A percentile compares a stretch with the other conserved stretches of the same genome.
phyloP scores from a whole-genome alignment of 1,284 basidiomycete genomes.

The Ceratobasidium theobromae region DNA sequence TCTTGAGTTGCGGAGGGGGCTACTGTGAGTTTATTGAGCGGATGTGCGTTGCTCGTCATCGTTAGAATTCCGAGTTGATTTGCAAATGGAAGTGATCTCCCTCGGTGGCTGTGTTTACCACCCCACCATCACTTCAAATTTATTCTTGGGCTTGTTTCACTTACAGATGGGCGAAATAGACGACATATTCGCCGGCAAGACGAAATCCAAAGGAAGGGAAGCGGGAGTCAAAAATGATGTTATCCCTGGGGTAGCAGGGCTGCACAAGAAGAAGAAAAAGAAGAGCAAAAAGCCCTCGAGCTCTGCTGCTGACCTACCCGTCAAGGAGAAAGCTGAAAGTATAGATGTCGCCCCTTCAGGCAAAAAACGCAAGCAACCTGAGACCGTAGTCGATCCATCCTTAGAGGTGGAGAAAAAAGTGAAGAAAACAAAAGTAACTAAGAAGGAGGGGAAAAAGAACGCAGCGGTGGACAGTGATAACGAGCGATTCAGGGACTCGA shows the following conservation, averaged over 20 bases:
- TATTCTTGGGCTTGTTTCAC: neutral
- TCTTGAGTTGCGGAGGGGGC: neutral
- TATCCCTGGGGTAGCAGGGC: constrained; percentile 40
- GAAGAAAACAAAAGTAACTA: constrained; percentile 41
- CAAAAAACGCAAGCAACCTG: constrained; percentile 52
- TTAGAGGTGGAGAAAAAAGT: constrained; percentile 29
- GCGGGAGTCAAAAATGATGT: constrained; percentile 20
- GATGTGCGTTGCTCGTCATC: constrained; percentile 8
- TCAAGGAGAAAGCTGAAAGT: neutral
- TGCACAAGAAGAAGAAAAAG: constrained; percentile 45
- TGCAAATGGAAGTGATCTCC: neutral
- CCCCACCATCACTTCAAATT: neutral
- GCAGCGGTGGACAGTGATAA: constrained; percentile 47
- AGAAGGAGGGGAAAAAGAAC: constrained; percentile 39
- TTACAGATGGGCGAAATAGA: constrained; percentile 61
- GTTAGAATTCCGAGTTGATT: neutral
- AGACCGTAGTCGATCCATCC: constrained; percentile 65
- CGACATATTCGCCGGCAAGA: constrained; percentile 65
- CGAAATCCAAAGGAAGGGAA: constrained; percentile 38
- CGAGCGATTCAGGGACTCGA: constrained; percentile 70
- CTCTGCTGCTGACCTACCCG: constrained; percentile 32
- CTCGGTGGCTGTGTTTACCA: constrained; percentile 1
- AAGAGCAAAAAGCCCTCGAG: constrained; percentile 43
- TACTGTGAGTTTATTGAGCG: constrained; percentile 17
- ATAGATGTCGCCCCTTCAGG: constrained; percentile 27